Percentiles rank a stretch among this genome's conserved stretches.
Conservation (phyloP, 257 asterid genomes). For the Solanum medicagineum region DNA sequence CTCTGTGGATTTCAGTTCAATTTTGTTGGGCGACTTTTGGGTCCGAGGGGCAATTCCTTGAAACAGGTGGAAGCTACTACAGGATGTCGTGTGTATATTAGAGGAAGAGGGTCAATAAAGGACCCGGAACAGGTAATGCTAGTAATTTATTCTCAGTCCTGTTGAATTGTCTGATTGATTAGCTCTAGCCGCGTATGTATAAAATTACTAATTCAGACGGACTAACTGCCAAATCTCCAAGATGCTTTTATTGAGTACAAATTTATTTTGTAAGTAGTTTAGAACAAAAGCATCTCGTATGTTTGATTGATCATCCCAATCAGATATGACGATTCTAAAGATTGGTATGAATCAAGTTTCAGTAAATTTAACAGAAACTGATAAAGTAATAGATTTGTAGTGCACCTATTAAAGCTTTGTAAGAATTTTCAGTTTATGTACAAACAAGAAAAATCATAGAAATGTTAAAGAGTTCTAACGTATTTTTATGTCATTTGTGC, state of each 20-base stretch:
- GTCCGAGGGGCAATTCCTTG: constrained; percentile 95
- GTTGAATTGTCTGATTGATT: neutral
- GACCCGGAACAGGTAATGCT: constrained; percentile 82
- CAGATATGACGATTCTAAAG: neutral
- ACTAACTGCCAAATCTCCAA: neutral
- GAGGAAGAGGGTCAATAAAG: constrained; percentile 97
- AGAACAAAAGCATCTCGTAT: neutral
- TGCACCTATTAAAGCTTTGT: neutral
- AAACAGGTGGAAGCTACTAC: constrained; percentile 94
- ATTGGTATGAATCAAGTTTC: neutral
- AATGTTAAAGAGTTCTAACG: neutral
- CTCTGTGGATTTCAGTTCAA: constrained; percentile 49
- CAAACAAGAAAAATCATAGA: neutral
- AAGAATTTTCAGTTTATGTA: neutral
- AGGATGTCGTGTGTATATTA: constrained; percentile 92
- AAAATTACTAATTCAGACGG: neutral
- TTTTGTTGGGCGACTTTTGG: constrained; percentile 95
- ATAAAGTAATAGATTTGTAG: neutral
- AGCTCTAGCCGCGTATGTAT: neutral
- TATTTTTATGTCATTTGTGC: neutral
- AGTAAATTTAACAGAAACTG: neutral
- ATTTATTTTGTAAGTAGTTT: neutral
- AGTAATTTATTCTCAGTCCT: neutral
- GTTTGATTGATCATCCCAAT: neutral
- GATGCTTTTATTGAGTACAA: neutral